A percentile compares a stretch with the other conserved stretches of the same genome.
These are phyloP conservation scores for Alternaria infectoria DNA, from an alignment of 2,329 filamentous ascomycete species.

Conservation along the genomic window DNA sequence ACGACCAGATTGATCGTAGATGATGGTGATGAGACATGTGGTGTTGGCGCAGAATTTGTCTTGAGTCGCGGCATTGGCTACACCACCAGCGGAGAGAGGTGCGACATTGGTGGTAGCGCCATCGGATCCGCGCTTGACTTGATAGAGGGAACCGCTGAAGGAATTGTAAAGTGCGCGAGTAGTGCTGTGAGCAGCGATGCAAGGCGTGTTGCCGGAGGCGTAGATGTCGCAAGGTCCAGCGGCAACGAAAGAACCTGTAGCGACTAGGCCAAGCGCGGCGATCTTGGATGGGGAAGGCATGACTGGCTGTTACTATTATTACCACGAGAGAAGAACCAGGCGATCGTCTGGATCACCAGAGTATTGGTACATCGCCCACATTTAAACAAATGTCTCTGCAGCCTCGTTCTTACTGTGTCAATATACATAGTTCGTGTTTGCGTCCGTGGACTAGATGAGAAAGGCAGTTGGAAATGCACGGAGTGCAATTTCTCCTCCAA, in stretches of 20 bases:
- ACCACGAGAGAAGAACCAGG: neutral
- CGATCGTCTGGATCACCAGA: neutral
- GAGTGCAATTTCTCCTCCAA: constrained; percentile 8
- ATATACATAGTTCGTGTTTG: neutral
- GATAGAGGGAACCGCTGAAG: constrained; percentile 63
- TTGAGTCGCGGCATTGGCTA: constrained; percentile 67
- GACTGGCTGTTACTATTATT: neutral
- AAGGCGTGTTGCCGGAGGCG: constrained; percentile 64
- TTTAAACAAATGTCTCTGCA: neutral
- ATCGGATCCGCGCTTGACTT: constrained; percentile 64
- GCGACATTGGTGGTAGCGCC: constrained; percentile 55
- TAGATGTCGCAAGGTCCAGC: constrained; percentile 70
- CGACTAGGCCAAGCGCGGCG: constrained; percentile 16
- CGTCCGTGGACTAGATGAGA: neutral
- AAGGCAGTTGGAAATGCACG: neutral
- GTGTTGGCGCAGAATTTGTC: constrained; percentile 67
- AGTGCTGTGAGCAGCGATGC: constrained; percentile 69
- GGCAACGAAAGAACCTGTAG: constrained; percentile 22
- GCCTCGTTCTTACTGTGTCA: neutral
- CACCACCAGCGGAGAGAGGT: constrained; percentile 64
- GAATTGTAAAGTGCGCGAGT: constrained; percentile 66
- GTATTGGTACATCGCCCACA: neutral
- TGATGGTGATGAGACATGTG: constrained; percentile 68
- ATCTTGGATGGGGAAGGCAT: constrained; percentile 17
- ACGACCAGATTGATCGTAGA: constrained; percentile 70